Base-by-base conservation (phyloP, 2,329 filamentous ascomycete genomes). In the Emergomyces pasteurianus region DNA sequence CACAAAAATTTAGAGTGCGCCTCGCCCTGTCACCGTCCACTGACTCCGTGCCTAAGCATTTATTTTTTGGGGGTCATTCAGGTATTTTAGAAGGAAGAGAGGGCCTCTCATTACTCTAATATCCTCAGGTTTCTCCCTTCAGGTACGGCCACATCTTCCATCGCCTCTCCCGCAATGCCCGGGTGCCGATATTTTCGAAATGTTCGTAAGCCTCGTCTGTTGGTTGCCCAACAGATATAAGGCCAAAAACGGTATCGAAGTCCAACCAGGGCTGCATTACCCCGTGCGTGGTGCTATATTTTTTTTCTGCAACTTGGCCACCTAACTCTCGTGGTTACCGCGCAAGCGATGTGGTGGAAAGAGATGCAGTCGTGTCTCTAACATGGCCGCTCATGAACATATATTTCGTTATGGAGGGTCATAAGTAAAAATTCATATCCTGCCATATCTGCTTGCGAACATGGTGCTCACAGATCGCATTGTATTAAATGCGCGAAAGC, bases 401-500 rank as follows among this genome's bases (percentile, higher is more conserved):
- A 79, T 61, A 80, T 71, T 0, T 70, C 63, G 0, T 63, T 28
- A 10, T 78, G 68, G 0, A 73, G n/a, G 1, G 31, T 26, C 0
- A 69, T 59, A 0, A 71, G 46, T n/a, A n/a, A 5, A 75, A 9
- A 0, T 77, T 72, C 72, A 80, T 76, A 63, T 80, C 78, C 0
- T 58, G 55, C 78, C 78, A 80, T 2, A 16, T 6, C 0, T 75
- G 28, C 23, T 47, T 47, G 16, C n/a, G 6, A 1, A 73, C 58
- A 1, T 67, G 67, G 58, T 76, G 71, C 14, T 68, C 58, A 1
- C 56, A 50, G 1, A 75, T 58, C 1, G 77, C 76, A 56, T 78
- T 75, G 67, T 79, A 79, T 0, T n/a, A 81, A 64, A 54, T 81
- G 78, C 0, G 62, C 63, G 63, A 53, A 69, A 74, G 12, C 71